Evolutionary conservation across 2,329 filamentous ascomycete species (phyloP), one percentile per base, ranked within the genome.

Genomic region (Mycosphaerella sp.): DNA sequence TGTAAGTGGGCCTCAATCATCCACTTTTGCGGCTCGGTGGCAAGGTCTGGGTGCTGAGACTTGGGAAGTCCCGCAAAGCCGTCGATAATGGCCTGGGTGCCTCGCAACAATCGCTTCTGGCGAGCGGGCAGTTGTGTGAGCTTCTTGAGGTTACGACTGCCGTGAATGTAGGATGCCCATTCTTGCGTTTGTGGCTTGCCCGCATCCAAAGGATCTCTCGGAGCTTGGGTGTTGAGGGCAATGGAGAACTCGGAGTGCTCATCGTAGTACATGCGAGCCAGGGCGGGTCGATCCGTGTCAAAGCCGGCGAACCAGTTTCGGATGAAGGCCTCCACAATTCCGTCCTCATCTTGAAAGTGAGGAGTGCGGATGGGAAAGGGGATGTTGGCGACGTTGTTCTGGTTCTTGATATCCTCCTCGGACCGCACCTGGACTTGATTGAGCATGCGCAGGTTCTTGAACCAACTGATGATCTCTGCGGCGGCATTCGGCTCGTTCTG

Each of bases 1-100:
- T 91, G 75, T 12, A 85, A 80, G 63, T 89, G 85, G 61, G 88
- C 91, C 70, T 95, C 89, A 66, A 95, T 83, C 49, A 89, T 81
- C 78, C 89, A 95, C 63, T 90, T 87, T 65, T 81, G 77, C 10
- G 83, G 72, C 45, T 88, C 81, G 1, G 79, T 73, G 46, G 78
- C 75, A 58, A 95, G 79, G 64, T 86, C 80, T 1, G 89, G 85
- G 67, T 95, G 90, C 43, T 80, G 80, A 7, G 89, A 92, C 40
- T 75, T 72, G 0, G 90, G 90, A 2, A 95, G 76, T 3, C 74
- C 73, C 51, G 80, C 79, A 85, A 89, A 95, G 14, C 83, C 69
- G 53, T 84, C 78, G 48, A 78, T 75, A 55, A 95, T 90, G 42
- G 79, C 75, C 41, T 81, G 76, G 3, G 75, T 72, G 1, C 89